Conservation (phyloP, 139 green algal genomes). For the Limnomonas spitsbergensis region DNA sequence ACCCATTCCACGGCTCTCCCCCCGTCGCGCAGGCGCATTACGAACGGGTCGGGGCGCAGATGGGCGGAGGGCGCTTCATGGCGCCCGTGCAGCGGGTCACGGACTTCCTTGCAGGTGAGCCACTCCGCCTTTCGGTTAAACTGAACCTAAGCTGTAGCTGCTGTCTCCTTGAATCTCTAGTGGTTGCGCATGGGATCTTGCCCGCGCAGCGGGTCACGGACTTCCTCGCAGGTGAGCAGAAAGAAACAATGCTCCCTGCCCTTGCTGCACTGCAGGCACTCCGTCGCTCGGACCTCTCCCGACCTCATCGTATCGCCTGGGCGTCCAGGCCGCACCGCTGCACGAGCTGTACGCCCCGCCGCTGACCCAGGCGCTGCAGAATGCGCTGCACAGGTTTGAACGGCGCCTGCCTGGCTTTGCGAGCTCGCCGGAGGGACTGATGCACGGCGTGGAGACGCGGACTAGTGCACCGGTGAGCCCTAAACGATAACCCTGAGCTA, state of each 20-base stretch:
- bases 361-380: constrained; percentile 38
- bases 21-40: constrained; percentile 18
- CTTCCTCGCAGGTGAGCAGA: too few relatives aligned
- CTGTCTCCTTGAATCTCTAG: too few relatives aligned
- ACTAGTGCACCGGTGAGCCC: constrained; percentile 67
- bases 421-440: constrained; percentile 33
- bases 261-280: too few relatives aligned
- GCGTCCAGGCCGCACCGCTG: constrained; percentile 51
- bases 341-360: constrained; percentile 70
- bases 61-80: constrained; percentile 65
- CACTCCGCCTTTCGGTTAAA: too few relatives aligned
- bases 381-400: constrained; percentile 59
- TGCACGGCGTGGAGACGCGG: constrained; percentile 77
- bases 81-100: constrained; percentile 69
- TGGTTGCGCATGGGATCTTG: too few relatives aligned
- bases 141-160: too few relatives aligned
- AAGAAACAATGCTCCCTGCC: too few relatives aligned
- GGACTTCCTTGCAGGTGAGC: constrained; percentile 64
- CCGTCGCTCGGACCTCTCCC: constrained; percentile 27
- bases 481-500: too few relatives aligned
- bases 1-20: background rate
- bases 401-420: constrained; percentile 55
- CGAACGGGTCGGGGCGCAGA: constrained; percentile 44
- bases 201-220: too few relatives aligned
- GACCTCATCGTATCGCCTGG: constrained; percentile 72